A percentile compares a stretch with the other conserved stretches of the same genome.
These are phyloP conservation scores for Gymnopus androsaceus DNA, from an alignment of 1,284 basidiomycete genomes.

Conservation along the genomic window DNA sequence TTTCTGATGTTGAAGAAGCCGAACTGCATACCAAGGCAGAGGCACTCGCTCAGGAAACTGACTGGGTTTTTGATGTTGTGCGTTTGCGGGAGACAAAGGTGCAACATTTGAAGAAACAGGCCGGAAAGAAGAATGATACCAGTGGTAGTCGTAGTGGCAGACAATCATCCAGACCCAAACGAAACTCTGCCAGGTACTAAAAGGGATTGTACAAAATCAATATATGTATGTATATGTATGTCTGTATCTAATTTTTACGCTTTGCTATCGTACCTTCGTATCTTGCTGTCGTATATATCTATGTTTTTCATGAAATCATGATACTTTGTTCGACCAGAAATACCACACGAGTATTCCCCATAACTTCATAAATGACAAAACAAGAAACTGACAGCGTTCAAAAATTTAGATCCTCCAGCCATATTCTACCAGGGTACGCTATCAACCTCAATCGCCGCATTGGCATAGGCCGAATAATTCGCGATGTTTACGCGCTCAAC, in stretches of 20 bases:
- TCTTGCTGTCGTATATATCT: no score
- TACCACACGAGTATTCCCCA: no score
- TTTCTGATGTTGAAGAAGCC: constrained; percentile 55
- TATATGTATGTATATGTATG: not conserved
- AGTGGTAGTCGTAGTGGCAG: not conserved
- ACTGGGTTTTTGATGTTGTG: constrained; percentile 69
- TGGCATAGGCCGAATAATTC: constrained; percentile 43
- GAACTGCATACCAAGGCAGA: constrained; percentile 51
- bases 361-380: no score
- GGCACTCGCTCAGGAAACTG: constrained; percentile 49
- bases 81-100: constrained; percentile 45
- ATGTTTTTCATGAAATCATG: no score
- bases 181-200: not conserved
- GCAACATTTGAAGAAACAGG: constrained; percentile 14
- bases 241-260: not conserved
- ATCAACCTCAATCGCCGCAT: constrained; percentile 38
- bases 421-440: no score
- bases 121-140: not conserved
- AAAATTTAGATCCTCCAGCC: not conserved
- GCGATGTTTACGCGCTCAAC: constrained; percentile 42
- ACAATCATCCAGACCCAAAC: not conserved
- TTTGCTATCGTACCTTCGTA: not conserved
- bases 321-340: no score
- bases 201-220: no score
- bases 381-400: not conserved